A percentile compares a stretch with the other conserved stretches of the same genome.
These are phyloP conservation scores for Cladophialophora immunda DNA, from an alignment of 2,329 filamentous ascomycete species.

Conservation along the genomic window DNA sequence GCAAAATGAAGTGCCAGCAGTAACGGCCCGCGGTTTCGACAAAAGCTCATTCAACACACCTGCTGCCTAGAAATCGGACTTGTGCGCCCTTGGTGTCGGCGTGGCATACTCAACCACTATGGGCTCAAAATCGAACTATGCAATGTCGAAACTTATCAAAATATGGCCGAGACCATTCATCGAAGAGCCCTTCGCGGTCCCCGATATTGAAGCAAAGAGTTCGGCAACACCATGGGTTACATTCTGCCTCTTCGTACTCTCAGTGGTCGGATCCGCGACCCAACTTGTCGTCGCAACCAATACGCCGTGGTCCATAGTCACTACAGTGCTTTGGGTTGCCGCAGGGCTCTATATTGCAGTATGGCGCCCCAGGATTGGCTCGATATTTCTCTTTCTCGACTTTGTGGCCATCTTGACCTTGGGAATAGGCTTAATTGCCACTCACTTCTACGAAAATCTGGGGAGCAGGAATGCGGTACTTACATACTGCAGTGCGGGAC, in stretches of 20 bases:
- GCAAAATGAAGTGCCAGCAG: background rate
- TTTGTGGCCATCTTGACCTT: slow-evolving; percentile 21
- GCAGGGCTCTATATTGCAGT: slow-evolving; percentile 18
- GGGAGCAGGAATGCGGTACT: slow-evolving; percentile 12
- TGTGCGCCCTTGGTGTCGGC: background rate
- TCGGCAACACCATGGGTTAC: slow-evolving; percentile 20
- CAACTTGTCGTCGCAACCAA: slow-evolving; percentile 30
- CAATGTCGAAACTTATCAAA: slow-evolving; percentile 2
- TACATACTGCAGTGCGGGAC: slow-evolving; percentile 13
- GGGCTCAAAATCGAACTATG: slow-evolving; percentile 1
- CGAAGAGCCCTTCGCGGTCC: slow-evolving; percentile 29
- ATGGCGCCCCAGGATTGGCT: slow-evolving; percentile 31
- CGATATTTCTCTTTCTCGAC: slow-evolving; percentile 27
- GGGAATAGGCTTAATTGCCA: slow-evolving; percentile 21
- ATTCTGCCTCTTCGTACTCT: slow-evolving; percentile 28
- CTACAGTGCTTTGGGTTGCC: slow-evolving; percentile 27
- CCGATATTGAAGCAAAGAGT: slow-evolving; percentile 12
- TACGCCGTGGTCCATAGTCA: slow-evolving; percentile 22
- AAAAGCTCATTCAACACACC: background rate
- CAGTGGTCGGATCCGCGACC: slow-evolving; percentile 24
- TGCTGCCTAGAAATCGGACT: slow-evolving; percentile 10
- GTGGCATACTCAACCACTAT: slow-evolving; percentile 7
- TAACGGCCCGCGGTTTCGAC: background rate
- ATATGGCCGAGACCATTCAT: slow-evolving; percentile 37
- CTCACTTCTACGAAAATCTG: slow-evolving; percentile 20